phyloP scores from a whole-genome alignment of 78 protist genomes.

The Dictyostelium discoideum region dicty_2.7 NC_007091.3:3731001-3731500 shows the following conservation, averaged over 20 bases:
- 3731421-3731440: neutral
- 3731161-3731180: constrained; percentile 24
- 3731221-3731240: constrained; percentile 7
- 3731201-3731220: constrained; percentile 23
- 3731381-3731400: neutral
- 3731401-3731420: neutral
- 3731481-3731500: neutral
- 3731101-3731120: constrained; percentile 30
- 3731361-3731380: neutral
- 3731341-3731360: neutral
- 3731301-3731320: constrained; percentile 20
- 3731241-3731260: too few relatives aligned
- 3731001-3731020: neutral
- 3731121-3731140: neutral
- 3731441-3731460: neutral
- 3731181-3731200: constrained; percentile 24
- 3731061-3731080: constrained; percentile 18
- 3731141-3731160: neutral
- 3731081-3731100: constrained; percentile 46
- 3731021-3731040: neutral
- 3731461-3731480: neutral
- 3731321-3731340: neutral
- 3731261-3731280: neutral
- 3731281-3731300: neutral
- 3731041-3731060: constrained; percentile 15